phyloP scores from a whole-genome alignment of 768 basidiomycete species.

The Mycena filopes region DNA sequence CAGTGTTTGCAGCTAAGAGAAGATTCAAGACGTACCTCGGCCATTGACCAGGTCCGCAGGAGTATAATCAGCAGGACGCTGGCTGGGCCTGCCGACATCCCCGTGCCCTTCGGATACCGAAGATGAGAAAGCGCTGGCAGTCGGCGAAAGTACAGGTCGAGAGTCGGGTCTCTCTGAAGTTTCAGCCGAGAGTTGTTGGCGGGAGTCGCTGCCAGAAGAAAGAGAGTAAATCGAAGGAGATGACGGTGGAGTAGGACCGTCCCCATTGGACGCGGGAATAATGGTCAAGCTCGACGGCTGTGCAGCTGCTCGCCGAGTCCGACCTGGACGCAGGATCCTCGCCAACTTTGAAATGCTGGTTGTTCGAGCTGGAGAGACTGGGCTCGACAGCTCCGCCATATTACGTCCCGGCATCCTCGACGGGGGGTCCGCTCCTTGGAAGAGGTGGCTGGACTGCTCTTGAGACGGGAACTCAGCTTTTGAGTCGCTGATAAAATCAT shows the following conservation, averaged over 20 bases:
- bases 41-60: constrained; percentile 5
- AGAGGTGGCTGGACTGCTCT: constrained; percentile 1
- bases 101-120: constrained; percentile 25
- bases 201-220: constrained; percentile 25
- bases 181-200: constrained; percentile 6
- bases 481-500: constrained; percentile 25
- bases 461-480: background rate
- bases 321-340: constrained; percentile 21
- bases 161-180: constrained; percentile 1
- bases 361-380: constrained; percentile 13
- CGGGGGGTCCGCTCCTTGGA: background rate
- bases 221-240: constrained; percentile 31
- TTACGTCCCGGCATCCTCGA: constrained; percentile 12
- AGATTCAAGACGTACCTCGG: constrained; percentile 15
- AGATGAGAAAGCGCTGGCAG: constrained; percentile 21
- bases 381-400: background rate
- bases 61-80: background rate
- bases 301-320: constrained; percentile 13
- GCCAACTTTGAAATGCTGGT: constrained; percentile 27
- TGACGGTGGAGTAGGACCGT: constrained; percentile 16
- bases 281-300: constrained; percentile 13
- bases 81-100: background rate
- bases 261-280: background rate
- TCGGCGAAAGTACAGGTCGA: constrained; percentile 19
- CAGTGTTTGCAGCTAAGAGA: background rate